Base-by-base conservation (phyloP, 108 stramenopile genomes). In the Mediolabrus comicus region DNA sequence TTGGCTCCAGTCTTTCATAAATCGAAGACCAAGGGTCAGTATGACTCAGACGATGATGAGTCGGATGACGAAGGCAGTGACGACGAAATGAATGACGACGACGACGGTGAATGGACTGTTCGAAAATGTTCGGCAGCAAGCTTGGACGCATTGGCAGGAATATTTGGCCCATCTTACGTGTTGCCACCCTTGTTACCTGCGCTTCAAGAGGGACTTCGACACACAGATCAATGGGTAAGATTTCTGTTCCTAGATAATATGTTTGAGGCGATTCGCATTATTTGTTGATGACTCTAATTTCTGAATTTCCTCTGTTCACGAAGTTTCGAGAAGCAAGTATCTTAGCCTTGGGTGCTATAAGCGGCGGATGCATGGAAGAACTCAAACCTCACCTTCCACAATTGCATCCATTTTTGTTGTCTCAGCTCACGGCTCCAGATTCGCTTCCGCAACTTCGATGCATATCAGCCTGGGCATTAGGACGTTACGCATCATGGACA, bases 81-180 rank as follows among this genome's bases (percentile, higher is more conserved):
- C 28, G 84, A 85, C 51, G 90, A 77, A 14, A 65, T 63, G 34
- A 65, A 67, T 12, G 75, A 93, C 26, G 92, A 93, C 26, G 92
- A 89, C 55, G 94, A 83, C 29, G 90, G 88, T 65, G 89, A 93
- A 74, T 96, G 96, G 96, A 89, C 83, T 25, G 70, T 96, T 35
- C 78, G 96, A 56, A 95, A 92, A 61, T 95, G 91, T 67, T 74
- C 94, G 12, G 96, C 93, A 12, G 96, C 96, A 12, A 85, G 85
- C 38, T 64, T 96, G 30, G 96, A 96, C 71, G 87, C 82, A 30
- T 63, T 96, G 46, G 75, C 92, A 9, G 82, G 66, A 16, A 46
- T 92, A 13, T 95, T 83, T 67, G 94, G 92, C 7, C 75, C 92
- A 3, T 67, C 66, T 0, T 59, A 76, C 26, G 84, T 89, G 8